Conservation (phyloP, 768 basidiomycete genomes). For the Coprinopsis strossmayeri region DNA sequence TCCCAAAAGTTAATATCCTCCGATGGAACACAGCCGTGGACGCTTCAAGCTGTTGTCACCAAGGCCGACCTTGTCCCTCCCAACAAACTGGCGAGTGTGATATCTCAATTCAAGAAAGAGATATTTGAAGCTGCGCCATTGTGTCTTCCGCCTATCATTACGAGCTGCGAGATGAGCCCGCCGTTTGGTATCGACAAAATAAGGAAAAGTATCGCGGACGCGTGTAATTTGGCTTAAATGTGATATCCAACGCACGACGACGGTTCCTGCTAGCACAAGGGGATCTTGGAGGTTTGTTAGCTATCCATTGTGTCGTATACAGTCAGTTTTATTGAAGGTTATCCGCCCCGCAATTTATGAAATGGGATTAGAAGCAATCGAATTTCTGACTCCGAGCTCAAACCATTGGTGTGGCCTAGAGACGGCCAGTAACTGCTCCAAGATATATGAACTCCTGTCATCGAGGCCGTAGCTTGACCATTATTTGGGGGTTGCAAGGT, state of each 20-base stretch:
- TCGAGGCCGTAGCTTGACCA: too few species aligned
- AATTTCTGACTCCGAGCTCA: too few species aligned
- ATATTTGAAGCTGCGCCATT: constrained; percentile 53
- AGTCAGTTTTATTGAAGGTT: too few species aligned
- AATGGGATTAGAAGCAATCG: too few species aligned
- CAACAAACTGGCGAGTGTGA: constrained; percentile 23
- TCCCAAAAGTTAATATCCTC: constrained; percentile 31
- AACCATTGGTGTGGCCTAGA: too few species aligned
- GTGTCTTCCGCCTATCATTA: constrained; percentile 62
- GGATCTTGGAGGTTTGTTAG: too few species aligned
- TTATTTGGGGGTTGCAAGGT: too few species aligned
- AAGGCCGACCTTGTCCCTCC: constrained; percentile 52
- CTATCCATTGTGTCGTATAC: too few species aligned
- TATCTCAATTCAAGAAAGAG: constrained; percentile 38
- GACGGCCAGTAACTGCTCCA: too few species aligned
- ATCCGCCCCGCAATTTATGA: too few species aligned
- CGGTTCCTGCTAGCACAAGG: too few species aligned
- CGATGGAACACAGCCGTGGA: constrained; percentile 23
- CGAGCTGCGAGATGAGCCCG: constrained; percentile 40
- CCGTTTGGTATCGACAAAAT: constrained; percentile 52
- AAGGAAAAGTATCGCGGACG: constrained; percentile 52
- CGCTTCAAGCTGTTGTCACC: constrained; percentile 58
- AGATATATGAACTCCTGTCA: too few species aligned
- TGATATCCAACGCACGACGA: neutral
- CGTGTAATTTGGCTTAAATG: constrained; percentile 33